Evolutionary conservation across 306 rosid genomes (phyloP).

Genomic region (Vicia villosa): DNA sequence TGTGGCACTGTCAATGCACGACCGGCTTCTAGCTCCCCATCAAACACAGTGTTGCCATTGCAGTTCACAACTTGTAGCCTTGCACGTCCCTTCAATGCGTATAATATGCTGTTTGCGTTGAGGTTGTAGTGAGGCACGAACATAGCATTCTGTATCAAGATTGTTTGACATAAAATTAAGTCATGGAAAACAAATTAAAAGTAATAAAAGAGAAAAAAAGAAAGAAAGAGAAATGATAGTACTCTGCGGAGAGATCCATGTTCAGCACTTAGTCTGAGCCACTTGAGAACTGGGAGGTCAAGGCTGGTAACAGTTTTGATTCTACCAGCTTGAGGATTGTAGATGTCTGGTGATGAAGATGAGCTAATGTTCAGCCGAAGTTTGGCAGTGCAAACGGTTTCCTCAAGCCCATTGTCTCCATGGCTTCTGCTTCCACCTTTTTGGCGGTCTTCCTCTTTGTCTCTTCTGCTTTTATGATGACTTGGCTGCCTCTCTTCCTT

Average conservation of each 20-base stretch:
- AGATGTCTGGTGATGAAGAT: constrained; percentile 48
- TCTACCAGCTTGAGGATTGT: constrained; percentile 49
- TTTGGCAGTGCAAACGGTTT: constrained; percentile 49
- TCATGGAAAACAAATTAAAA: background rate
- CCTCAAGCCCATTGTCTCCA: constrained; percentile 43
- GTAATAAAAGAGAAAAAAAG: too few species aligned
- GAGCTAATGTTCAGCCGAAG: constrained; percentile 46
- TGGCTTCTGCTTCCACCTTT: background rate
- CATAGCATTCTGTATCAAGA: constrained; percentile 51
- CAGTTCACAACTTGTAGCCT: constrained; percentile 58
- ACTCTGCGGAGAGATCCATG: constrained; percentile 44
- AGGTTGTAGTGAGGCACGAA: constrained; percentile 63
- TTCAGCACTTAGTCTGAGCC: constrained; percentile 54
- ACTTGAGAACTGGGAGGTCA: constrained; percentile 45
- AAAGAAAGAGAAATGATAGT: background rate
- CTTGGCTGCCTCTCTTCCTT: constrained; percentile 3
- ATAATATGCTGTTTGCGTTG: constrained; percentile 53
- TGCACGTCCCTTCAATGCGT: constrained; percentile 52
- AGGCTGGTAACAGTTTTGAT: constrained; percentile 44
- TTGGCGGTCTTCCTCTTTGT: background rate
- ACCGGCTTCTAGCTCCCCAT: constrained; percentile 44
- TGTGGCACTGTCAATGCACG: constrained; percentile 60
- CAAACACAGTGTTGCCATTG: constrained; percentile 49
- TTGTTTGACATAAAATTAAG: background rate
- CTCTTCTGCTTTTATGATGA: background rate